phyloP scores from a whole-genome alignment of 495 filamentous ascomycete species.

The Xylaria sp. region DNA sequence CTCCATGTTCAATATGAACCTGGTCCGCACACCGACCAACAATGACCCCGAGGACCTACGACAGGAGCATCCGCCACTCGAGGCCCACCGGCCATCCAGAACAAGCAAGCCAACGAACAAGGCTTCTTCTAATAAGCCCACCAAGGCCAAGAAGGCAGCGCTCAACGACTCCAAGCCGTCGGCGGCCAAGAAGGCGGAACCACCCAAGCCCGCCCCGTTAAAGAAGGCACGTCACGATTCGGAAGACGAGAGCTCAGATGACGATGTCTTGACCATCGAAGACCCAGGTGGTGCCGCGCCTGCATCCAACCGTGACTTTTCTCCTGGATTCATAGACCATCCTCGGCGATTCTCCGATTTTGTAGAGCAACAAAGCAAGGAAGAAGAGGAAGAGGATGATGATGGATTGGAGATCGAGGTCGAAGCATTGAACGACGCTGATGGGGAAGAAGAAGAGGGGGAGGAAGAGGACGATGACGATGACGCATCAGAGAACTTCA shows the following conservation, averaged over 20 bases:
- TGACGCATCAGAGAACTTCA: conserved; percentile 43
- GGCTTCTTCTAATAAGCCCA: conserved; percentile 17
- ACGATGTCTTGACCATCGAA: conserved; percentile 55
- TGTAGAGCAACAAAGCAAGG: conserved; percentile 39
- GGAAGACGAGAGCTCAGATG: conserved; percentile 54
- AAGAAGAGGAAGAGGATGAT: conserved; percentile 47
- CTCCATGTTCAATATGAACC: conserved; percentile 66
- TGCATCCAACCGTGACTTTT: conserved; percentile 40
- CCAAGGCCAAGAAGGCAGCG: conserved; percentile 38
- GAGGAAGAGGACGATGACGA: conserved; percentile 44
- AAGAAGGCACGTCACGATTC: conserved; percentile 36
- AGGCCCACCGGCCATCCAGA: conserved; percentile 34
- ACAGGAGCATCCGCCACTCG: conserved; percentile 52
- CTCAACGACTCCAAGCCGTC: conserved; percentile 27
- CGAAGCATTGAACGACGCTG: conserved; percentile 26
- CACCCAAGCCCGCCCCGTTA: conserved; percentile 37
- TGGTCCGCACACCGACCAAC: conserved; percentile 53
- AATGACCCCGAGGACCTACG: conserved; percentile 47
- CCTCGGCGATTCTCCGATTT: conserved; percentile 53
- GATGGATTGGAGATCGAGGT: conserved; percentile 32
- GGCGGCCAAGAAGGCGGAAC: conserved; percentile 34
- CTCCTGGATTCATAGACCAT: conserved; percentile 45
- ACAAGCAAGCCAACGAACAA: conserved; percentile 32
- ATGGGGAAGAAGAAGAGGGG: conserved; percentile 35
- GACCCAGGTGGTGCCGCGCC: conserved; percentile 50